phyloP scores from a whole-genome alignment of 139 green algal genomes.

The Chlamydomonas incerta region DNA sequence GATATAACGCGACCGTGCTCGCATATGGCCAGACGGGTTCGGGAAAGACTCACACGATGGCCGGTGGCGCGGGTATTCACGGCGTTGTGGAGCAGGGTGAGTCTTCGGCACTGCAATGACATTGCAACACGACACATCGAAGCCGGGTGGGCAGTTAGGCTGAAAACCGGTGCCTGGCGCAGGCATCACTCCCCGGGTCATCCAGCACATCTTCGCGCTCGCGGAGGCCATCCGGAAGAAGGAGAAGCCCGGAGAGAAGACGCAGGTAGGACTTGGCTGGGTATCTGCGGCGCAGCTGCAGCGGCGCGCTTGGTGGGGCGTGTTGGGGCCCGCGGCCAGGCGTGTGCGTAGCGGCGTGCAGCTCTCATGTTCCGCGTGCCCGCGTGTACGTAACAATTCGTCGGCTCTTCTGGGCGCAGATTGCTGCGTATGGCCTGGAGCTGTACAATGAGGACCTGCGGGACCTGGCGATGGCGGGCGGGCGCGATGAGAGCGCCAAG shows the following conservation, averaged over 20 bases:
- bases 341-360: too few relatives aligned
- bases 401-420: conserved; percentile 5
- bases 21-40: conserved; percentile 83
- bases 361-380: too few relatives aligned
- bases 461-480: conserved; percentile 59
- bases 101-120: neutral
- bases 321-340: too few relatives aligned
- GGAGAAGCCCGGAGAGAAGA: conserved; percentile 69
- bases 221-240: conserved; percentile 57
- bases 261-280: conserved; percentile 51
- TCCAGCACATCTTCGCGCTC: conserved; percentile 62
- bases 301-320: too few relatives aligned
- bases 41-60: conserved; percentile 86
- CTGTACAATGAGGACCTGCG: conserved; percentile 85
- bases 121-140: too few relatives aligned
- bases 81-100: conserved; percentile 65
- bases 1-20: conserved; percentile 82
- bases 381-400: too few relatives aligned
- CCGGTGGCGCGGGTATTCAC: conserved; percentile 69
- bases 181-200: conserved; percentile 73
- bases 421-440: conserved; percentile 69
- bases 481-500: conserved; percentile 22
- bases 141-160: too few relatives aligned
- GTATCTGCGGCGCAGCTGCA: too few relatives aligned
- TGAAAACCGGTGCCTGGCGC: neutral